These are phyloP conservation scores for Geotrichum armillariae DNA, from an alignment of 1,139 yeast genomes.

Conservation along the genomic window DNA sequence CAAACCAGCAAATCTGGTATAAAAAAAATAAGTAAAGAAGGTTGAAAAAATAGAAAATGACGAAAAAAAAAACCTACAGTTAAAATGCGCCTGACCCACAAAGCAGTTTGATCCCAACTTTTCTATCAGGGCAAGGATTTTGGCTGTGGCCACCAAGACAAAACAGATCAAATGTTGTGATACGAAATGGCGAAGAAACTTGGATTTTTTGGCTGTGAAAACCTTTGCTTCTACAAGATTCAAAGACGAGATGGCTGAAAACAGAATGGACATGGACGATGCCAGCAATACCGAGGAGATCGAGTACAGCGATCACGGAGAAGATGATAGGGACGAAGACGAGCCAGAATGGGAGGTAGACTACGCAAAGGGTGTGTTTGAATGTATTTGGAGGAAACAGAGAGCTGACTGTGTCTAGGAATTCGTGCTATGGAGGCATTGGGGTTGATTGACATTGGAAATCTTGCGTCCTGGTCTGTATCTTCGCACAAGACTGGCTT, in stretches of 20 bases:
- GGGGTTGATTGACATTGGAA: conserved; percentile 72
- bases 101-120: conserved; percentile 2
- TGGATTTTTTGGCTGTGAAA: neutral
- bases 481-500: conserved; percentile 75
- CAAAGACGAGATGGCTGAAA: neutral
- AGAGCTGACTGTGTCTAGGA: conserved; percentile 12
- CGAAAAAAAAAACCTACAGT: neutral
- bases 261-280: conserved; percentile 6
- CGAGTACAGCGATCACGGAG: conserved; percentile 3
- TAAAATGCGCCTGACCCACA: neutral
- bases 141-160: neutral
- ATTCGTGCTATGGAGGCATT: conserved; percentile 55
- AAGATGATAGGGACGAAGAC: neutral
- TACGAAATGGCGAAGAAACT: neutral
- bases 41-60: too few species aligned
- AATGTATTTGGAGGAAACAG: neutral
- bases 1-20: too few species aligned
- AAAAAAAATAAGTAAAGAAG: too few species aligned
- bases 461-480: conserved; percentile 81
- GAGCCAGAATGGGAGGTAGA: conserved; percentile 10
- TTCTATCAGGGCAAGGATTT: conserved; percentile 9
- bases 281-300: neutral
- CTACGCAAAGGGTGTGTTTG: conserved; percentile 3
- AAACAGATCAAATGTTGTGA: too few species aligned
- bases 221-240: neutral